Evolutionary conservation across 2,329 filamentous ascomycete genomes (phyloP), one percentile per base, ranked within the genome.

Genomic region (Metarhizium guizhouense): DNA sequence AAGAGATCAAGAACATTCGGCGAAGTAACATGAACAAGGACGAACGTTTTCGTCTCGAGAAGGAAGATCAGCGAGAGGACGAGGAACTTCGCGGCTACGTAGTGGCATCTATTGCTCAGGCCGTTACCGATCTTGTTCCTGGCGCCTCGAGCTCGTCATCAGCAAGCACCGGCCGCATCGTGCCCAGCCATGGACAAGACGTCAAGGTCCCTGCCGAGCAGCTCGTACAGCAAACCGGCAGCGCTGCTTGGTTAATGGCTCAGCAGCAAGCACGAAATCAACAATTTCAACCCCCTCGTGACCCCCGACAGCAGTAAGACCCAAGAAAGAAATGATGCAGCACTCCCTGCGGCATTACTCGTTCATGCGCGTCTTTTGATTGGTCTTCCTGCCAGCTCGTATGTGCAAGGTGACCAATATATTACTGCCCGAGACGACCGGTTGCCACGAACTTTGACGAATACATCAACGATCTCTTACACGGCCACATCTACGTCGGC

Each of bases 1-100:
- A 92, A 63, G 94, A 97, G 74, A 94, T 99, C 66, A 89, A 89
- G 65, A 83, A 84, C 59, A 82, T 93, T 65, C 87, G 93, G 65
- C 85, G 94, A 53, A 81, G 84, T 64, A 92, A 95, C 72, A 83
- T 95, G 79, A 79, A 81, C 69, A 96, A 96, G 75, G 86, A 93
- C 18, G 86, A 95, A 64, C 86, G 88, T 57, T 92, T 91, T 72
- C 80, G 83, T 47, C 76, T 94, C 14, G 86, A 92, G 69, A 90
- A 89, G 68, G 89, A 94, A 68, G 89, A 94, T 68, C 80, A 83
- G 62, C 78, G 78, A 51, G 89, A 94, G 68, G 85, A 90, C 64
- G 81, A 82, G 53, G 88, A 94, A 68, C 80, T 94, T 34, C 82
- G 88, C 57, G 80, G 81, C 62, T 88, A 87, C 63, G 84, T 92